Evolutionary conservation across 768 basidiomycete genomes (phyloP), one percentile per base, ranked within the genome.

Genomic region (Boletus pseudopeckii): DNA sequence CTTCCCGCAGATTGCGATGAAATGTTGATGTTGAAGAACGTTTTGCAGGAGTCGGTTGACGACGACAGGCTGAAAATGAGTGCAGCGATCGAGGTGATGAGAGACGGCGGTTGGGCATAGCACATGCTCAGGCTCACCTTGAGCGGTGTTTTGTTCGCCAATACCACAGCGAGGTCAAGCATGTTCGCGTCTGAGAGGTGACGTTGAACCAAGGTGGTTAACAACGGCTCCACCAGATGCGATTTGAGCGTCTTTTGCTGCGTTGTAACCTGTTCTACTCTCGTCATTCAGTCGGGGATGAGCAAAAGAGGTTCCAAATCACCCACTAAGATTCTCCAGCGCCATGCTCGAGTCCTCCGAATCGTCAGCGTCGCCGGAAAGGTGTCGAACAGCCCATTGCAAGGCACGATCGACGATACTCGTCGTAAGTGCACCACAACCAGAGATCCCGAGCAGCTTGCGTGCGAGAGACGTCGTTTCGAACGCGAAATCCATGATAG

Each of bases 11-110:
- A 80, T 51, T 42, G 73, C 76, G 66, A 74, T 78, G 64, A 93
- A 86, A 11, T 82, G 74, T 4, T 79, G 72, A 57, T 89, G 84
- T 58, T 90, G 86, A 20, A 94, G 68, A 53, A 92, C 76, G 20
- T 77, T 81, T 74, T 95, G 92, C 2, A 96, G 67, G 43, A 83
- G 77, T 38, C 86, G 82, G 62, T 92, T 92, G 45, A 88, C 79
- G n/a, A 81, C 71, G 13, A 80, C 75, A 2, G 90, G 90, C 90
- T 76, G 52, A 22, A 43, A 38, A n/a, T n/a, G n/a, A n/a, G 39
- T 18, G n/a, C 2, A 32, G 58, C n/a, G 1, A 54, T 49, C 18
- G 15, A 47, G 38, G 18, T 2, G 7, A 28, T 50, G 24, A 52
- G 42, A 39, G 15, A 14, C 4, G 10, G 14, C 2, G 8, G 28